Conservation (phyloP, 2,329 filamentous ascomycete genomes). For the Aspergillus udagawae region DNA sequence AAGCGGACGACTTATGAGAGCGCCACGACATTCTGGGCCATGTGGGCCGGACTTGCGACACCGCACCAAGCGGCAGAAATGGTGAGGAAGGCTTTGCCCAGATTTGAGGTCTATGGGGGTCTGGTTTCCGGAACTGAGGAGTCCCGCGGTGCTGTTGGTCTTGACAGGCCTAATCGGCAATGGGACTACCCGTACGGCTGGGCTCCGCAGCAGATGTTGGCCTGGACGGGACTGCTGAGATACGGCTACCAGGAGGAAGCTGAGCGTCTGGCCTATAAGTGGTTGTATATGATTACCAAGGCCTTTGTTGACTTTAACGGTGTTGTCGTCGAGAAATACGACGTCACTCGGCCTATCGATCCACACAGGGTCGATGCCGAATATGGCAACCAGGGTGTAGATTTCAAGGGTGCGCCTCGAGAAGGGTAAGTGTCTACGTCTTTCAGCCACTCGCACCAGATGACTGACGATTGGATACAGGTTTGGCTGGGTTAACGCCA, state of each 20-base stretch:
- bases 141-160: conserved; percentile 73
- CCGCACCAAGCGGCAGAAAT: conserved; percentile 82
- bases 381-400: conserved; percentile 92
- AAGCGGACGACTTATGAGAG: conserved; percentile 81
- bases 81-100: conserved; percentile 75
- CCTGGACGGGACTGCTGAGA: conserved; percentile 86
- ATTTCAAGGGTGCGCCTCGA: conserved; percentile 92
- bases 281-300: conserved; percentile 98
- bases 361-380: conserved; percentile 94
- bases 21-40: conserved; percentile 92
- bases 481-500: conserved; percentile 98
- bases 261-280: conserved; percentile 87
- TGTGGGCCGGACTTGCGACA: conserved; percentile 88
- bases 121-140: conserved; percentile 85
- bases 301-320: conserved; percentile 98
- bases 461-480: conserved; percentile 44
- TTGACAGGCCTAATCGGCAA: conserved; percentile 87
- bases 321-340: conserved; percentile 97
- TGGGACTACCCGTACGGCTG: conserved; percentile 99
- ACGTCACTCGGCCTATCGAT: conserved; percentile 84
- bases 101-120: conserved; percentile 83
- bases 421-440: conserved; percentile 70
- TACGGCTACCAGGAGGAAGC: conserved; percentile 92
- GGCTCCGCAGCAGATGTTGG: conserved; percentile 97
- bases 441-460: not conserved